Conservation (phyloP, 257 asterid genomes). For the Avicennia marina region DNA sequence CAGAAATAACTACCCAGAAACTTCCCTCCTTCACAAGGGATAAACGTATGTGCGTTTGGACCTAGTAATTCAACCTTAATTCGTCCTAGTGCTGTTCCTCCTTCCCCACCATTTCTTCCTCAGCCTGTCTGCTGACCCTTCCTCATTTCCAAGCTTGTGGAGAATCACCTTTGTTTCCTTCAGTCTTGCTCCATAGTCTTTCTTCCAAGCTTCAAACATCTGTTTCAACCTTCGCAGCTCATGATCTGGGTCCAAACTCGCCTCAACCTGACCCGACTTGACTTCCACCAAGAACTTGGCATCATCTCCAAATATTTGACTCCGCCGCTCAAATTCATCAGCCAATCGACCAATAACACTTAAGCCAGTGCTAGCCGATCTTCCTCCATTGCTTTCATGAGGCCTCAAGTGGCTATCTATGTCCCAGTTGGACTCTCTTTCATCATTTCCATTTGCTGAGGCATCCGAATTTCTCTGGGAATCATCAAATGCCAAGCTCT, state of each 20-base stretch:
- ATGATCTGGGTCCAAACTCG: constrained; percentile 76
- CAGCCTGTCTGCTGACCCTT: constrained; percentile 51
- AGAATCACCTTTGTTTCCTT: constrained; percentile 89
- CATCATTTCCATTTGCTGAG: constrained; percentile 57
- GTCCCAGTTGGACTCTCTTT: constrained; percentile 58
- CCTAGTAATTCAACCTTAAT: no score
- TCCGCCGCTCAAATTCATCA: constrained; percentile 92
- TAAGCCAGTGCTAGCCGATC: constrained; percentile 56
- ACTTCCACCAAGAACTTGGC: constrained; percentile 94
- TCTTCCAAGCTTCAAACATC: constrained; percentile 95
- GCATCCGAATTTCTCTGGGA: constrained; percentile 72
- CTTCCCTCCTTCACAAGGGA: no score
- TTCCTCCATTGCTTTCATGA: constrained; percentile 47
- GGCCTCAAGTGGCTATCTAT: constrained; percentile 44
- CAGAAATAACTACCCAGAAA: constrained; percentile 5
- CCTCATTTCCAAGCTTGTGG: constrained; percentile 71
- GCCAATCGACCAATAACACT: constrained; percentile 83
- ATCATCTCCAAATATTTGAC: constrained; percentile 90
- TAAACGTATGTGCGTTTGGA: no score
- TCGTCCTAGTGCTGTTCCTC: constrained; percentile 70
- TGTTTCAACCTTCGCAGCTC: constrained; percentile 85
- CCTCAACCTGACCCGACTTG: constrained; percentile 85
- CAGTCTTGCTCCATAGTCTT: constrained; percentile 76
- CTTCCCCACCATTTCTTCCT: constrained; percentile 95
- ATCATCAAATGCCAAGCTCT: constrained; percentile 73